Percentiles rank a stretch among this genome's conserved stretches.
Evolutionary conservation across 495 filamentous ascomycete species (phyloP).

Genomic region (Neurospora sp.): DNA sequence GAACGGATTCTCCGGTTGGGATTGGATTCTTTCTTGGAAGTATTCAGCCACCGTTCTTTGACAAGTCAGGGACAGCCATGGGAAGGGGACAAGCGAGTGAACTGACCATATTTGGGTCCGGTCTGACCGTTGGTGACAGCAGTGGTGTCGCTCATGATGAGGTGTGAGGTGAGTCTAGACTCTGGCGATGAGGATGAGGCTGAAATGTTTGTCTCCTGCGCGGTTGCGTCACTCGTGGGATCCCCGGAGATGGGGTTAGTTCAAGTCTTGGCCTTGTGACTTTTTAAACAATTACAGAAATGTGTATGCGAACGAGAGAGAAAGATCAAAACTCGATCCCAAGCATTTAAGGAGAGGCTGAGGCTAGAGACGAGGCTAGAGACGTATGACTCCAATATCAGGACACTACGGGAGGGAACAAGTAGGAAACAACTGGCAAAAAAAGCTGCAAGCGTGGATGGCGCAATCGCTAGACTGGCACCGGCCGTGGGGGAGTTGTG

Average conservation of each 20-base stretch:
- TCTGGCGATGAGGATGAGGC: neutral
- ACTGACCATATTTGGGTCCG: constrained; percentile 33
- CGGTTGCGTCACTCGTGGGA: neutral
- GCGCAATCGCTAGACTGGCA: constrained; percentile 16
- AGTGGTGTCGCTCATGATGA: constrained; percentile 9
- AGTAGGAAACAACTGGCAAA: neutral
- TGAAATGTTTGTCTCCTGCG: neutral
- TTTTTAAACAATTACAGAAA: neutral
- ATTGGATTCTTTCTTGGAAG: constrained; percentile 46
- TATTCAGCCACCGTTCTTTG: constrained; percentile 41
- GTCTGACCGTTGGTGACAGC: constrained; percentile 5
- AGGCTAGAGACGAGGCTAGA: neutral
- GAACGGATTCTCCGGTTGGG: constrained; percentile 88
- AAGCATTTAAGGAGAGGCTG: neutral
- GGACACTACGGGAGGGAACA: neutral
- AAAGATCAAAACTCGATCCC: neutral
- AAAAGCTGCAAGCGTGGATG: constrained; percentile 20
- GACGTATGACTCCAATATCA: neutral
- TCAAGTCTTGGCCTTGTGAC: neutral
- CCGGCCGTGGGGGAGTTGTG: neutral
- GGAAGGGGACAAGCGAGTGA: neutral
- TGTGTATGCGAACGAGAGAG: neutral
- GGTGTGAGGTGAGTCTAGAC: neutral
- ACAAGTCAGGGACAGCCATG: neutral
- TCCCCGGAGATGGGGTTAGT: neutral